Conservation (phyloP, 768 basidiomycete species). For the Lactarius sanguifluus region DNA sequence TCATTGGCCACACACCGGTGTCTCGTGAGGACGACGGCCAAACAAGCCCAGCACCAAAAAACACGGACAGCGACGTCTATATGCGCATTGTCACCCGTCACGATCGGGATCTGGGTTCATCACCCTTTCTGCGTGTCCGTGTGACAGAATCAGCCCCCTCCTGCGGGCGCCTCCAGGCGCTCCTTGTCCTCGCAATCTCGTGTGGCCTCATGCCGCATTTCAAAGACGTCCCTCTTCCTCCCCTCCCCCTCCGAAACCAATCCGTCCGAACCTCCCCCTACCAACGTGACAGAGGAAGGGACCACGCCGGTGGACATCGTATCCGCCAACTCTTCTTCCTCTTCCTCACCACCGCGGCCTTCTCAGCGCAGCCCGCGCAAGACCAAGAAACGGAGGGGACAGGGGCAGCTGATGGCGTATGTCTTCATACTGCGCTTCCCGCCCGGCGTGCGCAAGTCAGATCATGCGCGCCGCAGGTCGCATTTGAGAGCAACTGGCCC, state of each 20-base stretch:
- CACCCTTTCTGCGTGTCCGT: not conserved
- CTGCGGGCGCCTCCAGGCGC: not conserved
- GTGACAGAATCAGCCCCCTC: constrained; percentile 2
- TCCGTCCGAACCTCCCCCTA: not conserved
- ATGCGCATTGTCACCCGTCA: not conserved
- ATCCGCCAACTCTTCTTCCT: constrained; percentile 5
- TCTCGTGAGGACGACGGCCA: not conserved
- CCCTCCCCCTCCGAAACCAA: not conserved
- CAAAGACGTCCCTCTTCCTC: constrained; percentile 17
- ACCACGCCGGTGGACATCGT: not conserved
- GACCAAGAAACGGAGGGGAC: not conserved
- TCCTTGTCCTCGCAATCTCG: constrained; percentile 5
- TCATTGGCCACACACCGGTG: too few relatives aligned
- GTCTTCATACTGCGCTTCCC: constrained; percentile 3
- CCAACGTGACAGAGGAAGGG: not conserved
- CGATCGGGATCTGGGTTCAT: too few relatives aligned
- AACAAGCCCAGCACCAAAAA: not conserved
- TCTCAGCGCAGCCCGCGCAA: not conserved
- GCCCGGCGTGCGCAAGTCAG: not conserved
- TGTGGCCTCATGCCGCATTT: not conserved
- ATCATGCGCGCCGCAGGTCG: not conserved
- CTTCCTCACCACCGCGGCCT: not conserved
- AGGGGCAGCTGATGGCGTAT: not conserved
- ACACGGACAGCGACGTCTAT: not conserved
- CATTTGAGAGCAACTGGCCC: too few relatives aligned